Evolutionary conservation across 257 asterid species (phyloP).

Genomic region (Fraxinus americana): DNA sequence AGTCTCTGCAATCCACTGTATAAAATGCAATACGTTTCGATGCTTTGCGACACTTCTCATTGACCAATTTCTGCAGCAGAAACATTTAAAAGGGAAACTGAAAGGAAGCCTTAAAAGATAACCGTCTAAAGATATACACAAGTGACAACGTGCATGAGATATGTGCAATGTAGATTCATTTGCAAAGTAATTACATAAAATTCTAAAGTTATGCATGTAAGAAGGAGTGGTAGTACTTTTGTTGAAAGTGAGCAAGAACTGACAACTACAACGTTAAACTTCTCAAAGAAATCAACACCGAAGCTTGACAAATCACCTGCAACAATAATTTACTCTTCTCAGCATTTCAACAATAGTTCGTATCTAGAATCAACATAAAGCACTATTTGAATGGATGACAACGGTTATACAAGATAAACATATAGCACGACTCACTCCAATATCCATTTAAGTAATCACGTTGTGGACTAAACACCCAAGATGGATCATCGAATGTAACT

Average conservation of each 20-base stretch:
- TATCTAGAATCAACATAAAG: neutral
- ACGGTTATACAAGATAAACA: neutral
- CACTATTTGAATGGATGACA: neutral
- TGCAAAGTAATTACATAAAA: neutral
- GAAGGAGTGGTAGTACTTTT: slow-evolving; percentile 41
- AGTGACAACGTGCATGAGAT: slow-evolving; percentile 4
- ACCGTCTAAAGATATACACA: neutral
- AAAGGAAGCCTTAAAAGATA: neutral
- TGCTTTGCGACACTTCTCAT: slow-evolving; percentile 83
- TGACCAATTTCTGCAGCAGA: slow-evolving; percentile 71
- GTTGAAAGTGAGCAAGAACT: slow-evolving; percentile 55
- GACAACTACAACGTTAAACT: slow-evolving; percentile 62
- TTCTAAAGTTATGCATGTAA: slow-evolving; percentile 5
- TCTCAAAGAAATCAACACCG: slow-evolving; percentile 51
- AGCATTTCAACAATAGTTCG: neutral
- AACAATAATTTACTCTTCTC: neutral
- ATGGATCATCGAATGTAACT: neutral
- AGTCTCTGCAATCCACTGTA: slow-evolving; percentile 88
- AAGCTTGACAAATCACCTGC: slow-evolving; percentile 57
- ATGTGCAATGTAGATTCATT: neutral
- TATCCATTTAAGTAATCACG: neutral
- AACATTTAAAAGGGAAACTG: slow-evolving; percentile 13
- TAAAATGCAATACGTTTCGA: slow-evolving; percentile 82
- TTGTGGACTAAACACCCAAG: neutral
- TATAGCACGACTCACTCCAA: neutral